These are phyloP conservation scores for Microcyclospora pomicola DNA, from an alignment of 2,329 filamentous ascomycete genomes.

Conservation along the genomic window DNA sequence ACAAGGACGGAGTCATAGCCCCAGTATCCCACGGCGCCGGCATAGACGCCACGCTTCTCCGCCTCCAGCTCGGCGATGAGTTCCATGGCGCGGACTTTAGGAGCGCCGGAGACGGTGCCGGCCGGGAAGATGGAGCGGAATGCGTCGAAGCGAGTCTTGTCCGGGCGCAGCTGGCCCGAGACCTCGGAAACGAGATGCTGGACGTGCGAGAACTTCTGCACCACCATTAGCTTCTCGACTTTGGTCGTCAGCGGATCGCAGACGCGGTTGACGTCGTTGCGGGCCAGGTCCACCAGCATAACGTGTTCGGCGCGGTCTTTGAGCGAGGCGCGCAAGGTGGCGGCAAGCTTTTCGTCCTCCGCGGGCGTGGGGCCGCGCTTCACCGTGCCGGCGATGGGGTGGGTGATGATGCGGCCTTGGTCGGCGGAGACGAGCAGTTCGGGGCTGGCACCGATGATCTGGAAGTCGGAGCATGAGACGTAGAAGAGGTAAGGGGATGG, in stretches of 20 bases:
- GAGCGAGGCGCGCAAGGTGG: constrained; percentile 61
- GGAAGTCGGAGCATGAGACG: constrained; percentile 79
- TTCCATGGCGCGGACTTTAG: constrained; percentile 95
- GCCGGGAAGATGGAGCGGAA: constrained; percentile 92
- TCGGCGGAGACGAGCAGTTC: constrained; percentile 91
- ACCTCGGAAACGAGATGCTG: constrained; percentile 96
- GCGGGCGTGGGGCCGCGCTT: constrained; percentile 67
- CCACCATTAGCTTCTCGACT: constrained; percentile 88
- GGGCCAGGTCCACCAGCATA: constrained; percentile 91
- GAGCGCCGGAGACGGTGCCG: constrained; percentile 86
- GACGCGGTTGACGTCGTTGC: constrained; percentile 93
- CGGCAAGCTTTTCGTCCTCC: constrained; percentile 68
- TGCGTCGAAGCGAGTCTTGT: constrained; percentile 83
- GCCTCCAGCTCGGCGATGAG: constrained; percentile 85
- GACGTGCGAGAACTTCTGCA: constrained; percentile 89
- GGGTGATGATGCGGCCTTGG: constrained; percentile 75
- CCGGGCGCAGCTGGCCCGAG: constrained; percentile 70
- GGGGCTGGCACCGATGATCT: constrained; percentile 88
- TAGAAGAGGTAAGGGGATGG: constrained; percentile 97
- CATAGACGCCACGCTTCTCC: constrained; percentile 91
- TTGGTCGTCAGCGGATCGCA: constrained; percentile 80
- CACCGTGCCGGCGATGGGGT: constrained; percentile 93
- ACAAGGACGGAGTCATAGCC: constrained; percentile 63
- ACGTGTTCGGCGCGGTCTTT: constrained; percentile 94
- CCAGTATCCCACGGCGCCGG: constrained; percentile 93